These are phyloP conservation scores for Rhizopus microsporus DNA, from an alignment of 371 early-diverging fungal species.

Conservation along the genomic window DNA sequence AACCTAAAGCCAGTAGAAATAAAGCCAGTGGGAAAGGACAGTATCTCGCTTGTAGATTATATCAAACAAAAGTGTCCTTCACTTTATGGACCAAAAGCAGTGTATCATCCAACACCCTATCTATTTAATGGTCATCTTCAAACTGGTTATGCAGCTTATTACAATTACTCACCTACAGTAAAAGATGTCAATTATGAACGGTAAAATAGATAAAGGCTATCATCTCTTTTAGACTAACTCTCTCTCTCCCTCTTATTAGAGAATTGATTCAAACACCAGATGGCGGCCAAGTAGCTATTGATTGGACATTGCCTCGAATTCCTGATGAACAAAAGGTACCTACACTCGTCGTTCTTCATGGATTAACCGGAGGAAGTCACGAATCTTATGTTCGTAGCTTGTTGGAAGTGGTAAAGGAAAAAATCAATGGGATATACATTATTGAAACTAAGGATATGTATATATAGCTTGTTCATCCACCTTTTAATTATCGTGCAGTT, in stretches of 20 bases:
- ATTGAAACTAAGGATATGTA: background rate
- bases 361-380: constrained; percentile 88
- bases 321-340: constrained; percentile 59
- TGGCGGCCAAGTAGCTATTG: constrained; percentile 85
- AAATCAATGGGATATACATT: background rate
- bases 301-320: constrained; percentile 74
- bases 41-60: constrained; percentile 38
- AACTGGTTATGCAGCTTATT: constrained; percentile 63
- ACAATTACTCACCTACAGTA: constrained; percentile 33
- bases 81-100: constrained; percentile 41
- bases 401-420: constrained; percentile 55
- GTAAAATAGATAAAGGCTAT: constrained; percentile 24
- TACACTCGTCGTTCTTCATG: constrained; percentile 81
- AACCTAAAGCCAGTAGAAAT: constrained; percentile 12
- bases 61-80: constrained; percentile 46
- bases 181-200: constrained; percentile 56
- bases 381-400: constrained; percentile 85
- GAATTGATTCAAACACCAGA: constrained; percentile 73
- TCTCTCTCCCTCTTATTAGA: constrained; percentile 30
- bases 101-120: constrained; percentile 55
- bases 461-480: constrained; percentile 40
- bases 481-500: constrained; percentile 70
- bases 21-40: constrained; percentile 12
- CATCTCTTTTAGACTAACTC: background rate
- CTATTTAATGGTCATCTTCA: constrained; percentile 64